Evolutionary conservation across 331 rosid species (phyloP).

Genomic region (Phaseolus coccineus): DNA sequence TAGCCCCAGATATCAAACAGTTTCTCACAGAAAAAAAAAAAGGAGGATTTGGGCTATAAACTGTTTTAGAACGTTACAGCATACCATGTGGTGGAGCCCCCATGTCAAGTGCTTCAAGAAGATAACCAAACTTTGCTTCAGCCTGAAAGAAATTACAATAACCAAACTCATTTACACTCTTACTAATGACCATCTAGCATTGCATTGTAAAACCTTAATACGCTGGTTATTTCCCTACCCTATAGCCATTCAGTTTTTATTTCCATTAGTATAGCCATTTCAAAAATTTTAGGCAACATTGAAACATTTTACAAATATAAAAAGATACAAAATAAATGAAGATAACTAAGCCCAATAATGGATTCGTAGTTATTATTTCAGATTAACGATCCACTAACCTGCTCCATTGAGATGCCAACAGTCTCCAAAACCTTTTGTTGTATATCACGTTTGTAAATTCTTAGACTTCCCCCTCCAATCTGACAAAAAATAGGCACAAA

Average conservation of each 20-base stretch:
- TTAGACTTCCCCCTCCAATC: slow-evolving; percentile 99
- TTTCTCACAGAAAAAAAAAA: slow-evolving; percentile 9
- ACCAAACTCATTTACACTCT: neutral
- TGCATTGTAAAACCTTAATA: neutral
- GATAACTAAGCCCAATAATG: slow-evolving; percentile 13
- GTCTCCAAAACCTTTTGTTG: slow-evolving; percentile 91
- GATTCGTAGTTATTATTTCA: slow-evolving; percentile 11
- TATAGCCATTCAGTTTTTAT: neutral
- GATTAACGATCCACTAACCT: slow-evolving; percentile 60
- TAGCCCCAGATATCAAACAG: neutral
- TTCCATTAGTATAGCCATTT: neutral
- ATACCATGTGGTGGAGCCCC: slow-evolving; percentile 99
- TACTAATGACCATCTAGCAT: neutral
- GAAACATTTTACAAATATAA: slow-evolving; percentile 13
- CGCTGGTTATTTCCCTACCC: neutral
- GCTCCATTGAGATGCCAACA: slow-evolving; percentile 88
- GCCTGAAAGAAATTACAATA: slow-evolving; percentile 64
- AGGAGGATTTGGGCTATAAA: neutral
- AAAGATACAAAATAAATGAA: slow-evolving; percentile 8
- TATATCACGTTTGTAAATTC: slow-evolving; percentile 86
- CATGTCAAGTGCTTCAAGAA: slow-evolving; percentile 97
- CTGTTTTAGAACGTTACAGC: slow-evolving; percentile 22
- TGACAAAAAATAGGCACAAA: slow-evolving; percentile 43
- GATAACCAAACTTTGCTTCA: slow-evolving; percentile 93
- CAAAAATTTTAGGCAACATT: slow-evolving; percentile 4